phyloP scores from a whole-genome alignment of 2,329 filamentous ascomycete species.

The Penicillium paneum region DNA sequence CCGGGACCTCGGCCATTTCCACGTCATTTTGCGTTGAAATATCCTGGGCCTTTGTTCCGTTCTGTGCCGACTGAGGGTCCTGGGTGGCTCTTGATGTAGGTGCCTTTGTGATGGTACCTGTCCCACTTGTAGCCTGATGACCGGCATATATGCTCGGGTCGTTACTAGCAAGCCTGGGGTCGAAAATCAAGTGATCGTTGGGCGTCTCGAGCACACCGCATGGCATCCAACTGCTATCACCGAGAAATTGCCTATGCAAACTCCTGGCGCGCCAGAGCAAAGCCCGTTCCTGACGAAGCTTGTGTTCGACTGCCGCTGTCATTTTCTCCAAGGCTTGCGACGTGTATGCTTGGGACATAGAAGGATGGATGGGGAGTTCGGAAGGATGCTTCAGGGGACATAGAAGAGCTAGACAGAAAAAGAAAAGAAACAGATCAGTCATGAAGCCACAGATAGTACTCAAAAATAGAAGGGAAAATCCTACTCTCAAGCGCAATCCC shows the following conservation, averaged over 20 bases:
- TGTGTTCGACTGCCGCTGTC: constrained; percentile 54
- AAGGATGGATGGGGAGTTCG: constrained; percentile 58
- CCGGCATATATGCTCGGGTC: constrained; percentile 13
- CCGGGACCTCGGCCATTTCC: constrained; percentile 33
- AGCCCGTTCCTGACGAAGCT: constrained; percentile 56
- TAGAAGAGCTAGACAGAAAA: constrained; percentile 49
- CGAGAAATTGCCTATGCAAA: constrained; percentile 57
- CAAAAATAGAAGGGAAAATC: constrained; percentile 15
- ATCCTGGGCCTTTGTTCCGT: not conserved
- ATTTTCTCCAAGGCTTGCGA: constrained; percentile 58
- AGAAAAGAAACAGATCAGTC: constrained; percentile 11
- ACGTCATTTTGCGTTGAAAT: constrained; percentile 23
- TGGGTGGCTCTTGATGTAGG: constrained; percentile 7
- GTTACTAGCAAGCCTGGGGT: constrained; percentile 29
- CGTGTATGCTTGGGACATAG: constrained; percentile 57
- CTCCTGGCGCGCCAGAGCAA: constrained; percentile 57
- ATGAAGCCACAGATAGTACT: not conserved
- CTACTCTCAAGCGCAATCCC: constrained; percentile 56
- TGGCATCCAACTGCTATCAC: constrained; percentile 60
- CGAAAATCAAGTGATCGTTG: constrained; percentile 50
- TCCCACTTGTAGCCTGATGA: constrained; percentile 17
- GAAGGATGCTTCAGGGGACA: constrained; percentile 61
- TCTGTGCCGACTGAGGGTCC: constrained; percentile 5
- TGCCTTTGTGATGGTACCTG: constrained; percentile 6
- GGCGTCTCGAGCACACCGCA: constrained; percentile 52